phyloP scores from a whole-genome alignment of 805 yeast genomes.

The Yamadazyma endophytica region DNA sequence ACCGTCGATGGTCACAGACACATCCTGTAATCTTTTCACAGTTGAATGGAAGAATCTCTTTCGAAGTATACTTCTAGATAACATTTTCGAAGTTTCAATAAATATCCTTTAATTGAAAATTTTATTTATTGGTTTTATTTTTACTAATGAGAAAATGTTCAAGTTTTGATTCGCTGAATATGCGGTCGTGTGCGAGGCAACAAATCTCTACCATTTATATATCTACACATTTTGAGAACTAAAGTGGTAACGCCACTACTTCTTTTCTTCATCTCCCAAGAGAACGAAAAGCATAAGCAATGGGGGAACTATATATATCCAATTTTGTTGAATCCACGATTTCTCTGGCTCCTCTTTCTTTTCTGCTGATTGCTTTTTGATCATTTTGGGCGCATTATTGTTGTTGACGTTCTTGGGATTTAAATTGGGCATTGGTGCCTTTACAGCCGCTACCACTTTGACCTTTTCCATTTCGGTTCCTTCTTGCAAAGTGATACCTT shows the following conservation, averaged over 20 bases:
- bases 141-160: constrained; percentile 20
- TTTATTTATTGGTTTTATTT: not conserved
- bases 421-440: constrained; percentile 27
- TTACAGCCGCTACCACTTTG: constrained; percentile 3
- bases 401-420: constrained; percentile 15
- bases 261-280: constrained; percentile 16
- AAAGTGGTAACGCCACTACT: too few species aligned
- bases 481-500: not conserved
- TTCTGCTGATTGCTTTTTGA: constrained; percentile 16
- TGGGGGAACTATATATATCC: constrained; percentile 59
- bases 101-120: constrained; percentile 1
- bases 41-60: constrained; percentile 18
- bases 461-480: constrained; percentile 2
- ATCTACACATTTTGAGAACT: too few species aligned
- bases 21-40: constrained; percentile 43
- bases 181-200: constrained; percentile 8
- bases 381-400: constrained; percentile 3
- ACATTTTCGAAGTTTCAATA: not conserved
- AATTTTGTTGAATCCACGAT: constrained; percentile 56
- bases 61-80: constrained; percentile 11
- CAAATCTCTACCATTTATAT: too few species aligned
- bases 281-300: constrained; percentile 32
- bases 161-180: constrained; percentile 24
- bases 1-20: constrained; percentile 62
- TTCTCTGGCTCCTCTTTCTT: constrained; percentile 23